These are phyloP conservation scores for Linanthus parryae DNA, from an alignment of 148 eudicot genomes.

Conservation along the genomic window DNA sequence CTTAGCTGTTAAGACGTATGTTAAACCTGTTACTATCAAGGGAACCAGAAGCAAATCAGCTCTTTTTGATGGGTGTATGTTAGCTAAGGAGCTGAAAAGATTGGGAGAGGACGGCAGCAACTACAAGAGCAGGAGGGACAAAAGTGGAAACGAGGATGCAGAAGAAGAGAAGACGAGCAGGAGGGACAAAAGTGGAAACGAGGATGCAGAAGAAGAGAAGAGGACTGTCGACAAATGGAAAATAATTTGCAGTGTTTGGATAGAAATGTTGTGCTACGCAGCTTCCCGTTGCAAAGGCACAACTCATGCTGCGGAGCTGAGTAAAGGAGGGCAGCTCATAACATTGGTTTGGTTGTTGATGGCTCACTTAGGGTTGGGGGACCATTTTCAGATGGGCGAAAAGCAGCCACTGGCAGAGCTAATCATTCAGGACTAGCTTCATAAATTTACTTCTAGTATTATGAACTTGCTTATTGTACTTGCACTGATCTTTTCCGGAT, in stretches of 20 bases:
- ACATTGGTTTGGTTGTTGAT: slow-evolving; percentile 18
- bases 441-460: too few species aligned
- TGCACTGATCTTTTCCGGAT: too few species aligned
- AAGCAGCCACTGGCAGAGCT: too few species aligned
- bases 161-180: too few species aligned
- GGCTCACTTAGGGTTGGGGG: slow-evolving; percentile 20
- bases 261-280: slow-evolving; percentile 11
- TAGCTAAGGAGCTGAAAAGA: slow-evolving; percentile 10
- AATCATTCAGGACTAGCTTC: too few species aligned
- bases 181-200: too few species aligned
- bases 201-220: too few species aligned
- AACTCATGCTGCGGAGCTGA: slow-evolving; percentile 9
- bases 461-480: too few species aligned
- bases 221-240: slow-evolving; percentile 8
- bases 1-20: not conserved
- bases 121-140: too few species aligned
- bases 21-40: slow-evolving; percentile 7
- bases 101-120: not conserved
- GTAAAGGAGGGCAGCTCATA: slow-evolving; percentile 17
- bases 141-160: too few species aligned
- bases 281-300: slow-evolving; percentile 7
- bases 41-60: slow-evolving; percentile 18
- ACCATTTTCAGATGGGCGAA: slow-evolving; percentile 15
- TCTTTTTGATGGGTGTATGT: slow-evolving; percentile 14
- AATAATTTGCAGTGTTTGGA: slow-evolving; percentile 20